Percentiles rank a stretch among this genome's conserved stretches.
Evolutionary conservation across 2,329 filamentous ascomycete genomes (phyloP).

Genomic region (Aureobasidium sp.): DNA sequence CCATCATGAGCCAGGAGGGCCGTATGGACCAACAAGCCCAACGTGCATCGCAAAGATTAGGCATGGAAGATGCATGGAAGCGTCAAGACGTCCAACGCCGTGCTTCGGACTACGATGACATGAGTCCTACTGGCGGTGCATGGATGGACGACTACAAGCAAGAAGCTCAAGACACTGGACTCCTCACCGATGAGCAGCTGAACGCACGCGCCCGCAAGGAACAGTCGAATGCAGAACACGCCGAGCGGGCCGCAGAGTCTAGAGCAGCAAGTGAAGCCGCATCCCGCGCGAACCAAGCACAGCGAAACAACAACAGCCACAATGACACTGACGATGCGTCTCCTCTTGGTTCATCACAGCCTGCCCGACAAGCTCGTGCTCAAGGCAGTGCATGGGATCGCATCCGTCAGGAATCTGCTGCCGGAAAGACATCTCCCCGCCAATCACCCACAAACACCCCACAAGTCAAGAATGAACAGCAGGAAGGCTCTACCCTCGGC

Average conservation of each 20-base stretch:
- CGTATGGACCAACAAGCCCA: slow-evolving; percentile 18
- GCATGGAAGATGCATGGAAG: slow-evolving; percentile 9
- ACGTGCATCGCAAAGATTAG: slow-evolving; percentile 3
- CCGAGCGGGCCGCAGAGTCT: neutral
- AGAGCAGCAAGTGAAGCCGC: neutral
- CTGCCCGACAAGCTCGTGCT: neutral
- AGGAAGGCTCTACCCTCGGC: slow-evolving; percentile 29
- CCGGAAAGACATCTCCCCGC: neutral
- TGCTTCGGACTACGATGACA: slow-evolving; percentile 29
- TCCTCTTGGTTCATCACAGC: neutral
- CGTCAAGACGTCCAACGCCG: slow-evolving; percentile 14
- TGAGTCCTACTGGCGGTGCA: slow-evolving; percentile 34
- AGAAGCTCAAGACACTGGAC: slow-evolving; percentile 22
- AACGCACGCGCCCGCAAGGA: slow-evolving; percentile 19
- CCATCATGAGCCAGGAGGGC: slow-evolving; percentile 15
- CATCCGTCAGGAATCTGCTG: slow-evolving; percentile 27
- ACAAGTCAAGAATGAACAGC: slow-evolving; percentile 23
- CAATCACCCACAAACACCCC: neutral
- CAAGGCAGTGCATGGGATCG: slow-evolving; percentile 40
- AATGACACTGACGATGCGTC: neutral
- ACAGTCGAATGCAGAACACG: slow-evolving; percentile 16
- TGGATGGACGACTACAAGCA: slow-evolving; percentile 28
- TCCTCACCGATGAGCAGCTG: slow-evolving; percentile 28
- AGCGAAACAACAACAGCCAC: slow-evolving; percentile 19
- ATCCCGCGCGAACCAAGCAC: neutral